Evolutionary conservation across 2,329 filamentous ascomycete genomes (phyloP).

Genomic region (Gliomastix tumulicola): DNA sequence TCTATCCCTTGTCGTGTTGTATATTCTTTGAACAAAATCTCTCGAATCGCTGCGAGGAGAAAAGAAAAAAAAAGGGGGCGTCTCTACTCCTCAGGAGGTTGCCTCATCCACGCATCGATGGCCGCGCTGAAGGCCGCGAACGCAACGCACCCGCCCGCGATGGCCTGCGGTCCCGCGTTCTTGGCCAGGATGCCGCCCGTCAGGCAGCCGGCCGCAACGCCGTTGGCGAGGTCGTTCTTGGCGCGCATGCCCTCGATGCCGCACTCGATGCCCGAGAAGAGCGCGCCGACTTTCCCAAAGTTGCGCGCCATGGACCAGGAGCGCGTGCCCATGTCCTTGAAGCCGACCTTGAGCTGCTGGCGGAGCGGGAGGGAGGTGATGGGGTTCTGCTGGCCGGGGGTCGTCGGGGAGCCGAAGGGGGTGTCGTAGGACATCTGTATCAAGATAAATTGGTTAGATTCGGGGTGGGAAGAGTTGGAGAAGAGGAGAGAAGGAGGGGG

Average conservation of each 20-base stretch:
- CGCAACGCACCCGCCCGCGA: slow-evolving; percentile 78
- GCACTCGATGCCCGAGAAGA: slow-evolving; percentile 92
- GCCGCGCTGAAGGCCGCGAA: slow-evolving; percentile 91
- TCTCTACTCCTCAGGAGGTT: slow-evolving; percentile 55
- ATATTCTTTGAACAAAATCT: no score
- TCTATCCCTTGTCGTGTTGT: no score
- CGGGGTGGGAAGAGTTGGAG: not conserved
- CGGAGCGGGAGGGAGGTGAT: slow-evolving; percentile 65
- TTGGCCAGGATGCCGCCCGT: slow-evolving; percentile 85
- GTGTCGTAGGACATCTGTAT: slow-evolving; percentile 95
- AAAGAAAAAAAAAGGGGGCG: not conserved
- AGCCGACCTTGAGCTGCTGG: slow-evolving; percentile 76
- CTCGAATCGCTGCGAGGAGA: no score
- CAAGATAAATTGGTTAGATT: not conserved
- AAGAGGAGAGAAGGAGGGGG: slow-evolving; percentile 2
- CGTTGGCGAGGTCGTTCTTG: slow-evolving; percentile 90
- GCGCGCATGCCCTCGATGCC: slow-evolving; percentile 87
- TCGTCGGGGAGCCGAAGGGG: slow-evolving; percentile 54
- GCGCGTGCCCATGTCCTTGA: slow-evolving; percentile 89
- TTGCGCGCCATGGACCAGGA: slow-evolving; percentile 84
- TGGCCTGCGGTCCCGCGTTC: slow-evolving; percentile 83
- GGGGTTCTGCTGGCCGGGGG: slow-evolving; percentile 28
- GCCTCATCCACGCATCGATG: slow-evolving; percentile 87
- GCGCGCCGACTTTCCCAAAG: slow-evolving; percentile 86
- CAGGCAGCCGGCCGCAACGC: slow-evolving; percentile 78